Percentiles rank a stretch among this genome's conserved stretches.
Evolutionary conservation across 371 early-diverging fungal species (phyloP).

Genomic region (Mortierella sp.): DNA sequence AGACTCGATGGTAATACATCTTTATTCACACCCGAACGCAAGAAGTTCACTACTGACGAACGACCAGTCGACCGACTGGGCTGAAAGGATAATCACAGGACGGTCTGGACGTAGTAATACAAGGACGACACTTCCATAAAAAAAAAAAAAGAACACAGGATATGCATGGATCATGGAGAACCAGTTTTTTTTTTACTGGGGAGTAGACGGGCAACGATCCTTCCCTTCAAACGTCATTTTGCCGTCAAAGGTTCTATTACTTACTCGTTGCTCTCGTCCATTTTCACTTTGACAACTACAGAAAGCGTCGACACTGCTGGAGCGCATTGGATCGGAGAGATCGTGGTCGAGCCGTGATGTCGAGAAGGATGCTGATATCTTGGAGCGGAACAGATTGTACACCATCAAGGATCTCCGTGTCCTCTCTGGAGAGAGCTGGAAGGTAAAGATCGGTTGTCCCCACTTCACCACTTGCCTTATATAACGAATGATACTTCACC

Average conservation of each 20-base stretch:
- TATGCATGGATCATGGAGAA: neutral
- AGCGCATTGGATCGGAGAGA: constrained; percentile 72
- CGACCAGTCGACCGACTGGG: neutral
- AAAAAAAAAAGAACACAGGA: neutral
- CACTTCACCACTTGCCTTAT: neutral
- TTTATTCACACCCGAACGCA: neutral
- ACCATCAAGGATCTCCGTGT: constrained; percentile 71
- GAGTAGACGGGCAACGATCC: neutral
- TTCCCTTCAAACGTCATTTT: neutral
- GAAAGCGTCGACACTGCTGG: constrained; percentile 73
- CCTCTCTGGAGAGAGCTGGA: constrained; percentile 74
- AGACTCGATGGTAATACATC: constrained; percentile 53
- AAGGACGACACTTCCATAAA: neutral
- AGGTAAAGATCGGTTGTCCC: constrained; percentile 55
- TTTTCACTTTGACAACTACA: constrained; percentile 17
- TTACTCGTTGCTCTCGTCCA: neutral
- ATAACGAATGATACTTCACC: neutral
- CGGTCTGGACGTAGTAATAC: neutral
- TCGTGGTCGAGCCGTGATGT: constrained; percentile 74
- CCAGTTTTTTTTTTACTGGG: neutral
- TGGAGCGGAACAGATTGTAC: constrained; percentile 69
- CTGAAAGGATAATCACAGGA: neutral
- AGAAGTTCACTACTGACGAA: neutral
- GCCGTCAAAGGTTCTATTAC: neutral
- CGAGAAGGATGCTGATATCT: constrained; percentile 63